Base-by-base conservation (phyloP, 352 stramenopile species). In the Aphanomyces euteiches region DNA sequence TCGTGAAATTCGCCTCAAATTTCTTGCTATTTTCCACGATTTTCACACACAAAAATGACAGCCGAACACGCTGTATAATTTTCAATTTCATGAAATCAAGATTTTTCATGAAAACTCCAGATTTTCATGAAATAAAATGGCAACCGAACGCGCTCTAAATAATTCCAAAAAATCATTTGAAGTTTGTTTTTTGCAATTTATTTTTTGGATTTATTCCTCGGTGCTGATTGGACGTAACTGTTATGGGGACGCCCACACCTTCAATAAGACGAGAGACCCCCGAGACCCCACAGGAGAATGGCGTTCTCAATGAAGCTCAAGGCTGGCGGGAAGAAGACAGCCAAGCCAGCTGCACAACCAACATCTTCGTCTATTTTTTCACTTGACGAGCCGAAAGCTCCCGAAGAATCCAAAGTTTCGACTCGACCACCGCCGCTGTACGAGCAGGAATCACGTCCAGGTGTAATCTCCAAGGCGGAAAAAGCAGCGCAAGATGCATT, bases 231-330 rank as follows among this genome's bases (percentile, higher is more conserved):
- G 37, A n/a, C 8, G 37, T 19, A 38, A n/a, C 50, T 38, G 1
- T 34, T 10, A 19, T 34, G 50, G 7, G n/a, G n/a, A 19, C 28
- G n/a, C 3, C 50, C 8, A 10, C n/a, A 19, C 45, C 45, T 15
- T 15, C 45, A 28, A 28, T 28, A 28, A 28, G 28, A 28, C 28
- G 28, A 28, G 28, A 28, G 28, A 28, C 0, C 28, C 28, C 28
- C 0, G 28, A 28, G 28, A 28, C 0, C 28, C 28, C 28, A 28
- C 28, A 28, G 28, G 28, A 28, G 28, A 5, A 87, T 88, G 81
- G 56, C 75, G 61, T 90, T 90, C 74, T 88, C 83, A 0, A 87
- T 90, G 79, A 88, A 85, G 75, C 68, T 90, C 28, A 57, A 77
- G 17, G 53, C 64, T 3, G 28, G 28, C 28, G 67, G 47, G 7